Percentiles rank a stretch among this genome's conserved stretches.
Evolutionary conservation across 441 rosid species (phyloP).

Genomic region (Flueggea neowawraea): DNA sequence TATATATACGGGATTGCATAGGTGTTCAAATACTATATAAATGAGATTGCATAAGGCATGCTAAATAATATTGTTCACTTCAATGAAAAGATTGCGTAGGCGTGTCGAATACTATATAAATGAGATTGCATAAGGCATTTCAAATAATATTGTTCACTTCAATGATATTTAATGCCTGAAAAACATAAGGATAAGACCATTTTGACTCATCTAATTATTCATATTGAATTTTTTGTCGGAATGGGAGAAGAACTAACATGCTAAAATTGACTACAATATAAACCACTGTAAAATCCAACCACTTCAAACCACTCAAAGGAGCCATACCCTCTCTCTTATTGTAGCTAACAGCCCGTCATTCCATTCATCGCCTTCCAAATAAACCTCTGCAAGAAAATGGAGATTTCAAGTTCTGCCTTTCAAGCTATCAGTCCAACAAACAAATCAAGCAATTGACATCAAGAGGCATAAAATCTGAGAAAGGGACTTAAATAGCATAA

Average conservation of each 20-base stretch:
- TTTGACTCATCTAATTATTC: too few relatives aligned
- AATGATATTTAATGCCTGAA: not conserved
- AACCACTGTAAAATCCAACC: constrained; percentile 1
- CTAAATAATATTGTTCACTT: not conserved
- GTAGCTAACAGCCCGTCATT: constrained; percentile 94
- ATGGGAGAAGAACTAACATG: too few relatives aligned
- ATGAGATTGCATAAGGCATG: not conserved
- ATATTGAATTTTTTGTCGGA: too few relatives aligned
- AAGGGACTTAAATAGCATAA: not conserved
- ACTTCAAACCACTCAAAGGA: constrained; percentile 10
- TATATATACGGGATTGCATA: not conserved
- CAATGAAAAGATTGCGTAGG: not conserved
- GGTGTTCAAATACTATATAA: not conserved
- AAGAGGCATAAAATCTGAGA: not conserved
- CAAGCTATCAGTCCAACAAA: not conserved
- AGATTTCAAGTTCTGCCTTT: too few relatives aligned
- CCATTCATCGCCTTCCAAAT: constrained; percentile 88
- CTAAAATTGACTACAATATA: too few relatives aligned
- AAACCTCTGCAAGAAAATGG: constrained; percentile 43
- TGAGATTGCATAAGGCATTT: not conserved
- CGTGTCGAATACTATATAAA: not conserved
- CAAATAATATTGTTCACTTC: not conserved
- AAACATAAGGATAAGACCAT: too few relatives aligned
- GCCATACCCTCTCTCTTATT: constrained; percentile 84
- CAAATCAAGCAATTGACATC: not conserved